Base-by-base conservation (phyloP, 2,329 filamentous ascomycete genomes). In the Phialemonium atrogriseum region DNA sequence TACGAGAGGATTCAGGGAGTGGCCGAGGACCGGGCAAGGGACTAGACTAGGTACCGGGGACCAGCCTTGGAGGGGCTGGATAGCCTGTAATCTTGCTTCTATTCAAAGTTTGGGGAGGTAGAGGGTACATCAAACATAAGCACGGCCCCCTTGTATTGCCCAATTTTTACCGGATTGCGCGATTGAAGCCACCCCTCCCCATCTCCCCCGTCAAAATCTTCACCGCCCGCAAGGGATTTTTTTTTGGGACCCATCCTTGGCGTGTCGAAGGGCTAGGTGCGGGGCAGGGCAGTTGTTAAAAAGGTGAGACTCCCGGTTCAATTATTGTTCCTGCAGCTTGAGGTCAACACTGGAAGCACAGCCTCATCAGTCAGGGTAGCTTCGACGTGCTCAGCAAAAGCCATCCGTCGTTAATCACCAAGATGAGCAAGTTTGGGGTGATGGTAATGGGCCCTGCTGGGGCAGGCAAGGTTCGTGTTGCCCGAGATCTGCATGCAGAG, bases 401-500 rank as follows among this genome's bases (percentile, higher is more conserved):
- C 21, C 21, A 23, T 23, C n/a, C 21, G n/a, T 9, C 22, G 18
- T 18, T 15, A 19, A 22, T 26, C 12, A 26, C 30, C 52, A 64
- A 37, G 43, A 94, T 93, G 86, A 89, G 84, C 60, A 94, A 95
- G 60, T 96, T 88, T 55, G 91, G 91, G 32, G 80, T 85, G 43
- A 80, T 96, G 60, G 80, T 96, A 39, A 94, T 96, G 82, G 91
- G 91, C 56, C 91, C 89, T 38, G 89, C 91, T 13, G 91, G 88
- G 45, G 88, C 87, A 14, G 91, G 91, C 62, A 98, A 94, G 72
- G 79, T 81, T 59, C 43, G 64, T 6, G 16, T n/a, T 13, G 24
- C 17, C 13, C 5, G 4, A 26, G 24, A 15, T 15, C 24, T 16
- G 6, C 24, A 26, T 16, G 5, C 12, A 3, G 24, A n/a, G n/a